phyloP scores from a whole-genome alignment of 2,329 filamentous ascomycete species.

The Gliomastix tumulicola region DNA sequence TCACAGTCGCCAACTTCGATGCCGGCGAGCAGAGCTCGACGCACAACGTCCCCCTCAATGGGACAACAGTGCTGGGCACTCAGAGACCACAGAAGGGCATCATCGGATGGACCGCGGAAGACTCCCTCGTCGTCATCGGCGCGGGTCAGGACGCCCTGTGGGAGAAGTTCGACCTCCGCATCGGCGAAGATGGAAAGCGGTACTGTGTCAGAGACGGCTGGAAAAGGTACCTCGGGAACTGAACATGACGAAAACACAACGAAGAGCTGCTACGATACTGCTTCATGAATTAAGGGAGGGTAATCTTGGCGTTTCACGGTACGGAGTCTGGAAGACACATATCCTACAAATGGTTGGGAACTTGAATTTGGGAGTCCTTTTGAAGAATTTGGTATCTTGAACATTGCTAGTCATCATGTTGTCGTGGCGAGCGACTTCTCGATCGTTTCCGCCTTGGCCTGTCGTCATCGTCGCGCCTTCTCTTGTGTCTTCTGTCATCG shows the following conservation, averaged over 20 bases:
- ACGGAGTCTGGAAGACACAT: too few species aligned
- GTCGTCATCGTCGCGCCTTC: constrained; percentile 10
- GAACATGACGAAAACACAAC: constrained; percentile 1
- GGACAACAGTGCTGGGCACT: constrained; percentile 39
- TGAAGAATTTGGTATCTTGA: too few species aligned
- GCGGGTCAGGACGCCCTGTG: constrained; percentile 75
- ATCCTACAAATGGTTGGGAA: too few species aligned
- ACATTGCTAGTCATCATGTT: constrained; percentile 17
- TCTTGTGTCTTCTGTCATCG: constrained; percentile 17
- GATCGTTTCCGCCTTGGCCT: constrained; percentile 13
- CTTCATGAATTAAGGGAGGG: too few species aligned
- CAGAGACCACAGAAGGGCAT: constrained; percentile 69
- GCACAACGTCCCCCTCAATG: constrained; percentile 33
- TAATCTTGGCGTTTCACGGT: too few species aligned
- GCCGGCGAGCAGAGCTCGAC: constrained; percentile 65
- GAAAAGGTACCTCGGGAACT: constrained; percentile 63
- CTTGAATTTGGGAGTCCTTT: too few species aligned
- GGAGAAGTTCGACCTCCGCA: constrained; percentile 77
- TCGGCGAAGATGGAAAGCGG: constrained; percentile 60
- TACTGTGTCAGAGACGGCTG: constrained; percentile 67
- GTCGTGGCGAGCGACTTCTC: constrained; percentile 33
- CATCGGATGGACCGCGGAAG: constrained; percentile 75
- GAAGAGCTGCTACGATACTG: too few species aligned
- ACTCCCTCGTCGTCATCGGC: constrained; percentile 68
- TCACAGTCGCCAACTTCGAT: constrained; percentile 73